phyloP scores from a whole-genome alignment of 805 yeast species.

The Scheffersomyces ergatensis region DNA sequence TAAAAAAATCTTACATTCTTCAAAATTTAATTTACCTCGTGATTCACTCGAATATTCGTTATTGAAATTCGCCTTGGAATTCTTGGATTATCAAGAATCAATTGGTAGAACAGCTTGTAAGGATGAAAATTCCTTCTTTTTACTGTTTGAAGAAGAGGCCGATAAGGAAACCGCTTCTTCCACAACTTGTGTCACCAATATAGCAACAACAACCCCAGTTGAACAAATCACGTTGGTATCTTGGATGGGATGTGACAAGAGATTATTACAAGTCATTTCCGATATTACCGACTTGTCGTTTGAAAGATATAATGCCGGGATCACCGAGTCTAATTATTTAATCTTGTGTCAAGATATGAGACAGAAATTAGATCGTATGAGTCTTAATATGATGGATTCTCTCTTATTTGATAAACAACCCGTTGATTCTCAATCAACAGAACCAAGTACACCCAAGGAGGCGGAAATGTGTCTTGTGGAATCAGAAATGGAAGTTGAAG shows the following conservation, averaged over 20 bases:
- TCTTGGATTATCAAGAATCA: slow-evolving; percentile 22
- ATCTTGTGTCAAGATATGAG: slow-evolving; percentile 13
- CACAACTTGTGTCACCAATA: neutral
- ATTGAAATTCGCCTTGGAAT: slow-evolving; percentile 20
- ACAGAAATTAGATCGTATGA: slow-evolving; percentile 11
- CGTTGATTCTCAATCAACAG: neutral
- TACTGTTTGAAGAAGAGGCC: slow-evolving; percentile 11
- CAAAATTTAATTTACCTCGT: slow-evolving; percentile 15
- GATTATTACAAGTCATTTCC: slow-evolving; percentile 20
- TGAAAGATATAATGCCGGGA: slow-evolving; percentile 15
- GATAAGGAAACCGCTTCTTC: neutral
- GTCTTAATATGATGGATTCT: slow-evolving; percentile 11
- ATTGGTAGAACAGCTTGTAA: slow-evolving; percentile 30
- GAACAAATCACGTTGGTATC: slow-evolving; percentile 12
- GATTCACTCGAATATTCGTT: slow-evolving; percentile 16
- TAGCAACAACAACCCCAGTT: neutral
- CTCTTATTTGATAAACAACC: slow-evolving; percentile 4
- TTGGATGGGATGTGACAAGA: slow-evolving; percentile 33
- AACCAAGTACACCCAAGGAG: neutral
- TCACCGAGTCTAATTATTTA: slow-evolving; percentile 12
- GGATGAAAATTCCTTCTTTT: slow-evolving; percentile 19
- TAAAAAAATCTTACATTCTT: slow-evolving; percentile 14
- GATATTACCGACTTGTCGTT: slow-evolving; percentile 32
- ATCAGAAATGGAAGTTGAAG: slow-evolving; percentile 12
- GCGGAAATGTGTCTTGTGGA: neutral